A percentile compares a stretch with the other conserved stretches of the same genome.
phyloP scores from a whole-genome alignment of 345 rosid genomes.

The thale cress (Arabidopsis thaliana) region DNA sequence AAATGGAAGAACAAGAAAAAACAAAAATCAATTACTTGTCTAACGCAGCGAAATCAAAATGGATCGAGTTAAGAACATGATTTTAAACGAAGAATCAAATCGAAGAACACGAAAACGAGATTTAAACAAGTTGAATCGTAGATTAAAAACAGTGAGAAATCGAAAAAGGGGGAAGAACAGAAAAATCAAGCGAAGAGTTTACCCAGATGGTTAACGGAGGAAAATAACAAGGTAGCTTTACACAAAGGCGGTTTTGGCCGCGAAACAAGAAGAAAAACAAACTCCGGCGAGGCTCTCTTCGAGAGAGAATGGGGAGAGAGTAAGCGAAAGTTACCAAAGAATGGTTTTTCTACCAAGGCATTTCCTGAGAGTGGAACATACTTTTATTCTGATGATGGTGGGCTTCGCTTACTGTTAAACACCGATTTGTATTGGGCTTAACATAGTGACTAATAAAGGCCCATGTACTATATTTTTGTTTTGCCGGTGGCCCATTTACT shows the following conservation, averaged over 20 bases:
- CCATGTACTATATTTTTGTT: background rate
- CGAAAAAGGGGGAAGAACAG: slow-evolving; percentile 30
- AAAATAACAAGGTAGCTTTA: background rate
- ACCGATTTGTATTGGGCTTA: background rate
- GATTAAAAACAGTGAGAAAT: slow-evolving; percentile 32
- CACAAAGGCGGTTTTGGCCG: slow-evolving; percentile 5
- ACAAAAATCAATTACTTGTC: background rate
- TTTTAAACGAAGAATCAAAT: background rate
- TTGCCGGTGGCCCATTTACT: too few relatives aligned
- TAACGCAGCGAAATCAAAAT: slow-evolving; percentile 11
- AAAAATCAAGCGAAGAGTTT: slow-evolving; percentile 3
- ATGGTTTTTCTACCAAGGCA: slow-evolving; percentile 29
- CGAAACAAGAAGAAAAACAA: background rate
- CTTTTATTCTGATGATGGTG: slow-evolving; percentile 7
- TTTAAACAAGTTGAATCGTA: slow-evolving; percentile 25
- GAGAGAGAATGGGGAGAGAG: slow-evolving; percentile 25
- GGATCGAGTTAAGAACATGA: slow-evolving; percentile 21
- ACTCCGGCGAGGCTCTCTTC: slow-evolving; percentile 22
- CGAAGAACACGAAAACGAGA: slow-evolving; percentile 23
- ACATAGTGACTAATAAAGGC: background rate
- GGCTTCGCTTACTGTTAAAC: background rate
- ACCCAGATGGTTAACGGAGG: background rate
- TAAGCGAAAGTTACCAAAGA: slow-evolving; percentile 13
- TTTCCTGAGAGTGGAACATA: background rate
- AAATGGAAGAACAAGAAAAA: slow-evolving; percentile 7